A percentile compares a stretch with the other conserved stretches of the same genome.
Conservation (phyloP, 768 basidiomycete genomes). For the Pisolithus orientalis region DNA sequence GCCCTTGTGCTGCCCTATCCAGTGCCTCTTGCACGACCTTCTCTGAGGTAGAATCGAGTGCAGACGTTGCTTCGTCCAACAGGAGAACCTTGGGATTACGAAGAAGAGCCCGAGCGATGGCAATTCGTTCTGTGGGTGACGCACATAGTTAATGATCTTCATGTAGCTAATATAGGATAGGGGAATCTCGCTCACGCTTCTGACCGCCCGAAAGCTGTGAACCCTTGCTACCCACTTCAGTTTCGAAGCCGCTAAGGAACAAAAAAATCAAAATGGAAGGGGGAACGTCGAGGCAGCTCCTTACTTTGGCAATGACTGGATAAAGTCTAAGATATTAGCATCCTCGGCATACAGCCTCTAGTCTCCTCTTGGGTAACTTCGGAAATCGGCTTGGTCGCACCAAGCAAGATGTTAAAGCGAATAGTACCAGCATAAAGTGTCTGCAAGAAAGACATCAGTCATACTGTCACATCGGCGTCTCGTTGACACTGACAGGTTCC, state of each 20-base stretch:
- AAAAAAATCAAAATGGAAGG: constrained; percentile 43
- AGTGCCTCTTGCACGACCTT: constrained; percentile 93
- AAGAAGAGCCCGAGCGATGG: constrained; percentile 88
- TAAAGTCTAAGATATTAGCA: constrained; percentile 91
- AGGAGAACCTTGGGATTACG: constrained; percentile 86
- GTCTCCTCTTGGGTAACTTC: constrained; percentile 84
- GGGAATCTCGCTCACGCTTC: constrained; percentile 49
- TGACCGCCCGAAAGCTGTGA: constrained; percentile 47
- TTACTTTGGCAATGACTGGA: constrained; percentile 73
- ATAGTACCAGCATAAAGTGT: constrained; percentile 88
- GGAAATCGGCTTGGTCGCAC: constrained; percentile 66
- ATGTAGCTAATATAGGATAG: neutral
- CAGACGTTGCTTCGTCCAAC: constrained; percentile 87
- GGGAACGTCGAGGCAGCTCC: constrained; percentile 17
- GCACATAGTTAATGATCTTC: neutral
- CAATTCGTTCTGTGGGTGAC: constrained; percentile 46
- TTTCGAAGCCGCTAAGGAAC: no score
- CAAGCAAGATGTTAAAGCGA: constrained; percentile 87
- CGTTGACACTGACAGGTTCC: constrained; percentile 44
- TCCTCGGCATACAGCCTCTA: constrained; percentile 78
- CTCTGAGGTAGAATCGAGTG: constrained; percentile 86
- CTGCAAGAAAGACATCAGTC: constrained; percentile 10
- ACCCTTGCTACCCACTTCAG: no score
- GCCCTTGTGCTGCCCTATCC: constrained; percentile 85
- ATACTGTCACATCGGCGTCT: neutral